Conservation (phyloP, 805 yeast genomes). For the Cyberlindnera xylosilytica region DNA sequence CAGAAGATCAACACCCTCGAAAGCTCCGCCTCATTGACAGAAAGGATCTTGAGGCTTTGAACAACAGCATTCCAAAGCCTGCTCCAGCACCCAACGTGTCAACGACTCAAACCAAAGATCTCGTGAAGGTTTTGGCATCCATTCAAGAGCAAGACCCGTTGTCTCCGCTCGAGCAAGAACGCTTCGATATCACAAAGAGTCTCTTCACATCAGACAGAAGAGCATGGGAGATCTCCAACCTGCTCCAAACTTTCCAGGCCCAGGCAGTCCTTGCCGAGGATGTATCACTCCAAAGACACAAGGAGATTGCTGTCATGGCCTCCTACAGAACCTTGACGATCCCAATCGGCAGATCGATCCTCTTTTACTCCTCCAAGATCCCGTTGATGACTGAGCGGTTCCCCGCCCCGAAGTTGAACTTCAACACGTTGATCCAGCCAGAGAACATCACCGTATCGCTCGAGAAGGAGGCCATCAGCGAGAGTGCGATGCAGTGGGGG, state of each 20-base stretch:
- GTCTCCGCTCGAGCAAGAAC: constrained; percentile 67
- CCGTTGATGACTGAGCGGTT: constrained; percentile 86
- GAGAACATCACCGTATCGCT: constrained; percentile 59
- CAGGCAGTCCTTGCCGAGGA: constrained; percentile 45
- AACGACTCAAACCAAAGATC: constrained; percentile 33
- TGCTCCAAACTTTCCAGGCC: constrained; percentile 66
- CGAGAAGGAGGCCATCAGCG: constrained; percentile 51
- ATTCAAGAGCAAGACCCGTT: constrained; percentile 41
- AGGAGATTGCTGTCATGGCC: constrained; percentile 55
- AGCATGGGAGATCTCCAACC: constrained; percentile 68
- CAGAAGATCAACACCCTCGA: constrained; percentile 40
- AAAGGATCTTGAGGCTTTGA: constrained; percentile 47
- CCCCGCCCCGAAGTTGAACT: constrained; percentile 72
- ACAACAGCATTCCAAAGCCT: background rate
- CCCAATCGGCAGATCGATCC: constrained; percentile 76
- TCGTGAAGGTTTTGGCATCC: constrained; percentile 38
- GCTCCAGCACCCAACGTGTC: background rate
- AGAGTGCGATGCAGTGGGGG: constrained; percentile 68
- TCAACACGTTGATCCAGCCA: constrained; percentile 64
- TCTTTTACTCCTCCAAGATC: constrained; percentile 61
- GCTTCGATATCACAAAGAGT: constrained; percentile 61
- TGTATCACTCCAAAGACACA: constrained; percentile 51
- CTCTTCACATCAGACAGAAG: constrained; percentile 79
- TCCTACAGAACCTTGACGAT: constrained; percentile 71
- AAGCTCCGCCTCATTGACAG: constrained; percentile 63